Evolutionary conservation across 768 basidiomycete species (phyloP).

Genomic region (Lactifluus volemus): DNA sequence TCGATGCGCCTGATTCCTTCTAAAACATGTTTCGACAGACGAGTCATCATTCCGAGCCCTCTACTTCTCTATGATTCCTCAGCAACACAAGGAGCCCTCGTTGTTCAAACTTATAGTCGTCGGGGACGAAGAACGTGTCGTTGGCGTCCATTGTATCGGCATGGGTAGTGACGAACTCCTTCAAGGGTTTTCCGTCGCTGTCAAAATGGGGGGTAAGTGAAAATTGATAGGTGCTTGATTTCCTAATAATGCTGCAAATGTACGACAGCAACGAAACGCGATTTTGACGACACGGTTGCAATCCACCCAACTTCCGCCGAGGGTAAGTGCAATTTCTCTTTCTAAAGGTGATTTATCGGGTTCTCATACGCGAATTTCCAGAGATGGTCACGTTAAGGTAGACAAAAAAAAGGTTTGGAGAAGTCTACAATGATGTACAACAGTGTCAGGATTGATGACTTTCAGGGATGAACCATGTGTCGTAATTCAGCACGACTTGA

Average conservation of each 20-base stretch:
- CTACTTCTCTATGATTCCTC: slow-evolving; percentile 87
- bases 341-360: not conserved
- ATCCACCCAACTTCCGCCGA: slow-evolving; percentile 87
- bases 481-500: not conserved
- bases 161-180: slow-evolving; percentile 87
- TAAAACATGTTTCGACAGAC: slow-evolving; percentile 37
- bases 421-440: not conserved
- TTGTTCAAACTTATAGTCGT: slow-evolving; percentile 85
- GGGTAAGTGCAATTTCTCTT: slow-evolving; percentile 37
- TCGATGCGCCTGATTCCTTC: not conserved
- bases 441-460: not conserved
- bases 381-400: slow-evolving; percentile 52
- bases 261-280: slow-evolving; percentile 55
- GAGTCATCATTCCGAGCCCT: slow-evolving; percentile 74
- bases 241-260: not conserved
- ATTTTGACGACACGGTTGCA: slow-evolving; percentile 83
- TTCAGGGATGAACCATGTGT: not conserved
- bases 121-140: slow-evolving; percentile 87
- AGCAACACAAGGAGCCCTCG: slow-evolving; percentile 91
- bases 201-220: slow-evolving; percentile 83
- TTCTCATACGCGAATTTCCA: slow-evolving; percentile 21
- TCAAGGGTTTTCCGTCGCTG: slow-evolving; percentile 95
- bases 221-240: not conserved
- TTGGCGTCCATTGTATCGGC: slow-evolving; percentile 94
- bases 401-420: not conserved